Base-by-base conservation (phyloP, 2,329 filamentous ascomycete species). In the Colletotrichum tropicicola region DNA sequence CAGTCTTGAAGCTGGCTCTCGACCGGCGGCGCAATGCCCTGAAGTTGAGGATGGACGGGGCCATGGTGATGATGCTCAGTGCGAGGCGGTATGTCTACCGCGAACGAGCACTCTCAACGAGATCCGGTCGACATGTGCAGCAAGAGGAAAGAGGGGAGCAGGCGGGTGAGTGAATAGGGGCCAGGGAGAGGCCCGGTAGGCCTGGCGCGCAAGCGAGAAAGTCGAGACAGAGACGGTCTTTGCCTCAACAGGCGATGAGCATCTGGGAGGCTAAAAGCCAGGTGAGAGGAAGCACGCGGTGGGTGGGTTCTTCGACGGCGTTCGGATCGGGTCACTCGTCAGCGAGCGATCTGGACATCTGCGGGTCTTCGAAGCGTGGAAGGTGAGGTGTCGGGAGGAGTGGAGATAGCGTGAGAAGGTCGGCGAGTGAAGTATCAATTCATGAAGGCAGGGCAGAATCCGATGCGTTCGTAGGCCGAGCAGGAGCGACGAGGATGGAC, bases 11-110 rank as follows among this genome's bases (percentile, higher is more conserved):
- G 82, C 89, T 94, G 66, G 89, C 87, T 76, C 85, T 90, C 60
- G 92, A 96, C 71, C 91, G 90, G 71, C 92, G 88, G 71, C 92
- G 91, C 60, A 97, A 80, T 73, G 91, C 89, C 78, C 89, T 92
- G 72, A 87, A 77, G 70, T 77, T 86, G 67, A 96, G 84, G 74
- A 97, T 92, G 44, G 90, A 80, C 32, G 87, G 85, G 59, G 86
- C 82, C 87, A 89, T 89, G 69, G 62, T 60, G 49, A 70, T 55
- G 53, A 61, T 57, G 37, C 65, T 45, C 52, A 55, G 65, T 48
- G 60, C 56, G 32, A 23, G 39, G 35, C 41, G 30, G 30, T 17
- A 52, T 27, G 15, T 61, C 28, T 41, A 51, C 45, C 62, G 35
- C 49, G 43, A 32, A 44, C 27, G 43, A 43, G 25, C 48, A 41